Evolutionary conservation across 2,329 filamentous ascomycete genomes (phyloP).

Genomic region (Gyromitra esculenta): DNA sequence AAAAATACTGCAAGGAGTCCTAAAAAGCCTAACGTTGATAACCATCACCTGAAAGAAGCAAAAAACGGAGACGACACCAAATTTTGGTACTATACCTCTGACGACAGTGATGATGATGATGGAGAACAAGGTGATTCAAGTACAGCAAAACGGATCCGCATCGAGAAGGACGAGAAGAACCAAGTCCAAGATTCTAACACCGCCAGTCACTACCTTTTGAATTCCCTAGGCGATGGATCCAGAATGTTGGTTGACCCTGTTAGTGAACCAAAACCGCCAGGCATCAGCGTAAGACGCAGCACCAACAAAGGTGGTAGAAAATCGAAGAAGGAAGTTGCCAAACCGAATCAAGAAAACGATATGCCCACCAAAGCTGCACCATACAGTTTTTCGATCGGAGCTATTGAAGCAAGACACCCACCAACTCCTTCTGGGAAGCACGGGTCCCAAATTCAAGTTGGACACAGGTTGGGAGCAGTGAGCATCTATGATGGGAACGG

Average conservation of each 20-base stretch:
- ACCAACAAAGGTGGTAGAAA: not conserved
- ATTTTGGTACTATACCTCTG: conserved; percentile 49
- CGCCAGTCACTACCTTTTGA: not conserved
- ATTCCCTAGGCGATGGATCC: not conserved
- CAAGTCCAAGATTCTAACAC: not conserved
- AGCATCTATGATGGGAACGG: not conserved
- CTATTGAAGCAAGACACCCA: not conserved
- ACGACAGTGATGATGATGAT: conserved; percentile 34
- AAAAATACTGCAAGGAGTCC: conserved; percentile 16
- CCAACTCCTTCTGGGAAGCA: not conserved
- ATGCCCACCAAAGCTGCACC: not conserved
- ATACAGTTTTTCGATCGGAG: not conserved
- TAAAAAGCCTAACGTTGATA: conserved; percentile 17
- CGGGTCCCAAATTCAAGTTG: not conserved
- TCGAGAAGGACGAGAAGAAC: not conserved
- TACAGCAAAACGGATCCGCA: conserved; percentile 5
- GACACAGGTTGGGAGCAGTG: not conserved
- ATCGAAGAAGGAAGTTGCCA: not conserved
- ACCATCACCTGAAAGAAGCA: conserved; percentile 34
- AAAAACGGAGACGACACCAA: conserved; percentile 40
- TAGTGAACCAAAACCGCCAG: conserved; percentile 7
- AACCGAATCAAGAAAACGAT: not conserved
- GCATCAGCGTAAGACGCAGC: not conserved
- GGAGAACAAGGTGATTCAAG: conserved; percentile 14
- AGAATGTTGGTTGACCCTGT: not conserved